A percentile compares a stretch with the other conserved stretches of the same genome.
Evolutionary conservation across 306 rosid species (phyloP).

Genomic region (Prunus salicina): DNA sequence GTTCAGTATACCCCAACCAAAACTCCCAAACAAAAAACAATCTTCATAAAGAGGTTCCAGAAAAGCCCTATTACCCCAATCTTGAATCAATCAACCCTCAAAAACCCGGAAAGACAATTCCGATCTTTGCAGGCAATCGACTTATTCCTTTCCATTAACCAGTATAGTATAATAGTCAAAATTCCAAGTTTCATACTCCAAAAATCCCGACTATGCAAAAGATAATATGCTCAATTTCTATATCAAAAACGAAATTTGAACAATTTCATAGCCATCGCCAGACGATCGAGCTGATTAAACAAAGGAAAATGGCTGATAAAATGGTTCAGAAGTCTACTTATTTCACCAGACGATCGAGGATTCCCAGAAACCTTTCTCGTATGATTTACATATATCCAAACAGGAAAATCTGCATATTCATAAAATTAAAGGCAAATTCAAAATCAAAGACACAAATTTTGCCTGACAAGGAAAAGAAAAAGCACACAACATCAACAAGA

Average conservation of each 20-base stretch:
- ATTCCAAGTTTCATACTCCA: slow-evolving; percentile 11
- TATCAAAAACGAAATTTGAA: slow-evolving; percentile 22
- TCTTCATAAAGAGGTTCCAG: slow-evolving; percentile 14
- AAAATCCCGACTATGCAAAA: slow-evolving; percentile 13
- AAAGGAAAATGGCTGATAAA: slow-evolving; percentile 23
- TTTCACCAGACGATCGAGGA: slow-evolving; percentile 23
- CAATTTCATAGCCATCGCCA: slow-evolving; percentile 20
- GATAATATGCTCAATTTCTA: slow-evolving; percentile 1
- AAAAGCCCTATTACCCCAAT: slow-evolving; percentile 18
- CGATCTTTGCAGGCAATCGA: slow-evolving; percentile 42
- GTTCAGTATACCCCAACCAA: slow-evolving; percentile 34
- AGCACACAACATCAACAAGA: background rate
- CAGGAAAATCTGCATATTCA: slow-evolving; percentile 47
- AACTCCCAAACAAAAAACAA: slow-evolving; percentile 26
- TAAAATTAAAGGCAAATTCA: slow-evolving; percentile 17
- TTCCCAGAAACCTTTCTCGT: slow-evolving; percentile 17
- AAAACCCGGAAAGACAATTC: slow-evolving; percentile 30
- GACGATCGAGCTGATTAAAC: slow-evolving; percentile 3
- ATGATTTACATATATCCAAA: slow-evolving; percentile 33
- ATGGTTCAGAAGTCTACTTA: slow-evolving; percentile 13
- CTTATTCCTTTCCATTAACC: slow-evolving; percentile 28
- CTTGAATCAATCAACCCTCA: slow-evolving; percentile 16
- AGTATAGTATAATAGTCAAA: slow-evolving; percentile 3
- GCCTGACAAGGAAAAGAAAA: slow-evolving; percentile 6
- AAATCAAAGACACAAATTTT: background rate